Evolutionary conservation across 2,329 filamentous ascomycete species (phyloP), one percentile per base, ranked within the genome.

Genomic region (Penicillium hesseltinei): DNA sequence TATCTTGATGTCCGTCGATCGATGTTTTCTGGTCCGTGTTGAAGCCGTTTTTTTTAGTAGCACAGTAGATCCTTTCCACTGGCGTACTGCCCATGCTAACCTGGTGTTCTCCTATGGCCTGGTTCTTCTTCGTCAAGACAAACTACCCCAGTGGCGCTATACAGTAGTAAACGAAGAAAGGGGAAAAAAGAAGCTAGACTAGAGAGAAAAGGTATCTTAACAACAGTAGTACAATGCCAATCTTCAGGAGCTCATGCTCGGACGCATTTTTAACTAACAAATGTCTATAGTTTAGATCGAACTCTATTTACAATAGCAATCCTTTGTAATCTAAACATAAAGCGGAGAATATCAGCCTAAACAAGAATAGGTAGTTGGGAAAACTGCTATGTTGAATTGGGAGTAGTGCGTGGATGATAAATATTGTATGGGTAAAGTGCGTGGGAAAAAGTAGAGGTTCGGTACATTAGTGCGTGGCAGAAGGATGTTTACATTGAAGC

Each of bases 1-100:
- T 55, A 51, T 47, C 56, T 39, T 27, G 51, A 40, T 53, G 25
- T 43, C 29, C 17, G 38, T 62, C 45, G 23, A 56, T 54, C 39
- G 17, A 45, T 45, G 21, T 25, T 45, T 56, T 51, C 47, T 25
- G 9, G 21, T 35, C 19, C 2, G 17, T 15, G 2, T 33, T 33
- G 5, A 33, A 25, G 23, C 9, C 4, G 6, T 21, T 46, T 1
- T 1, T 23, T 15, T 21, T 21, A 21, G 29, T 33, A 33, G 13
- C 5, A 47, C 2, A 11, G 27, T 19, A 46, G n/a, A 31, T 11
- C 5, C n/a, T 17, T 17, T 5, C 29, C 8, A 23, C 13, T 15
- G 4, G 15, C 31, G 9, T 8, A 35, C 9, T 25, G 13, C 31
- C 19, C 19, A 46, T 33, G 29, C 31, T 35, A 25, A 15, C 29